These are phyloP conservation scores for Fusarium piperis DNA, from an alignment of 2,329 filamentous ascomycete species.

Conservation along the genomic window DNA sequence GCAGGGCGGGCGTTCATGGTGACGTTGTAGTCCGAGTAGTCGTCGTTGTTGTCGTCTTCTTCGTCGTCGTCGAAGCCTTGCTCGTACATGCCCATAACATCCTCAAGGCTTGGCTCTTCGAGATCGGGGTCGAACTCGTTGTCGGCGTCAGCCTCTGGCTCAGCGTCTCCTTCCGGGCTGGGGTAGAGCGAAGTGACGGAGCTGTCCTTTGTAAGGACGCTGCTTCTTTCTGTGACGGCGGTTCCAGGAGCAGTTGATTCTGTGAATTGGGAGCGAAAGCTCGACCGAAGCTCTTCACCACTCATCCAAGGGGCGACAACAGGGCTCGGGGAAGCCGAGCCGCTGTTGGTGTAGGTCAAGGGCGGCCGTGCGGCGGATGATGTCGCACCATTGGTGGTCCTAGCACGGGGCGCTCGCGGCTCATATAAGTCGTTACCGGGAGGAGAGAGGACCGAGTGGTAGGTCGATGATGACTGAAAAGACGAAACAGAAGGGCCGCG, in stretches of 20 bases:
- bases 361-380: conserved; percentile 42
- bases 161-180: conserved; percentile 31
- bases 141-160: conserved; percentile 49
- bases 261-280: conserved; percentile 66
- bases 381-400: conserved; percentile 40
- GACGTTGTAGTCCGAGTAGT: conserved; percentile 34
- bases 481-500: conserved; percentile 61
- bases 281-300: conserved; percentile 64
- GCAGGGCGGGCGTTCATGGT: conserved; percentile 40
- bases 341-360: conserved; percentile 46
- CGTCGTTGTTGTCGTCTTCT: conserved; percentile 49
- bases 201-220: conserved; percentile 81
- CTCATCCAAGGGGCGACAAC: conserved; percentile 58
- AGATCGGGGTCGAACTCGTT: conserved; percentile 48
- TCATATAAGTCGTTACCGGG: conserved; percentile 55
- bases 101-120: conserved; percentile 70
- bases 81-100: conserved; percentile 77
- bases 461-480: conserved; percentile 56
- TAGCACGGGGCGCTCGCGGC: conserved; percentile 42
- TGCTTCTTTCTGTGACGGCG: conserved; percentile 81
- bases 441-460: conserved; percentile 51
- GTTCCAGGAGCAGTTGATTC: conserved; percentile 67
- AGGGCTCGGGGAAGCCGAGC: conserved; percentile 49
- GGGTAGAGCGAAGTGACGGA: conserved; percentile 71
- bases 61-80: conserved; percentile 64